Conservation (phyloP, 106 monocot genomes). For the Amphibolis antarctica region DNA sequence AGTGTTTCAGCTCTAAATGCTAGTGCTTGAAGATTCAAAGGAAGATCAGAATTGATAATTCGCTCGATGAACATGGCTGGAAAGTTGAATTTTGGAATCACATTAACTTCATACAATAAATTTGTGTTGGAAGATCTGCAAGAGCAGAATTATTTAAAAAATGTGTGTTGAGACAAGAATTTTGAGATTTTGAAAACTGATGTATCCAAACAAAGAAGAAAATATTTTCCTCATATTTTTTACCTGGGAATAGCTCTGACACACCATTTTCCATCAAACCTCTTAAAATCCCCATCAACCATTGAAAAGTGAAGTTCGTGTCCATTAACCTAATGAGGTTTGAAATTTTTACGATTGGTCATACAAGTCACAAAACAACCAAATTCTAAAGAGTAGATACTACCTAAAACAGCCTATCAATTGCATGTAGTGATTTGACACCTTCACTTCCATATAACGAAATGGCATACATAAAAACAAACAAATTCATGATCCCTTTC, state of each 20-base stretch:
- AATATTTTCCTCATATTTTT: background rate
- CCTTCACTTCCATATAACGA: no score
- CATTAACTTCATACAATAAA: constrained; percentile 78
- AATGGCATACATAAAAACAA: no score
- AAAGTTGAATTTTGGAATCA: constrained; percentile 81
- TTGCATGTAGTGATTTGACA: no score
- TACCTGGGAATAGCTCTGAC: constrained; percentile 72
- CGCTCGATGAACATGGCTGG: constrained; percentile 95
- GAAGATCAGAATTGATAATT: constrained; percentile 92
- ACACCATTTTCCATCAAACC: constrained; percentile 96
- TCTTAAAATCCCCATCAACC: constrained; percentile 99
- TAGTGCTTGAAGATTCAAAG: constrained; percentile 76
- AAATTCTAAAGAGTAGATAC: background rate
- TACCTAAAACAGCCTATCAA: background rate
- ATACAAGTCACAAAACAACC: background rate
- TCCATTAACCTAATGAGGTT: constrained; percentile 38
- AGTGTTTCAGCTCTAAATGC: constrained; percentile 64
- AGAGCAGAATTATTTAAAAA: background rate
- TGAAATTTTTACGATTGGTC: background rate
- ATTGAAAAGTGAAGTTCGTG: constrained; percentile 72
- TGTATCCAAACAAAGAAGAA: background rate
- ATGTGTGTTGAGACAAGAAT: background rate
- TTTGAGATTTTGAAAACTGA: background rate
- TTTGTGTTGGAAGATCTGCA: constrained; percentile 48
- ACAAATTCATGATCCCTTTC: no score